phyloP scores from a whole-genome alignment of 2,329 filamentous ascomycete genomes.

The Exophiala sp. region DNA sequence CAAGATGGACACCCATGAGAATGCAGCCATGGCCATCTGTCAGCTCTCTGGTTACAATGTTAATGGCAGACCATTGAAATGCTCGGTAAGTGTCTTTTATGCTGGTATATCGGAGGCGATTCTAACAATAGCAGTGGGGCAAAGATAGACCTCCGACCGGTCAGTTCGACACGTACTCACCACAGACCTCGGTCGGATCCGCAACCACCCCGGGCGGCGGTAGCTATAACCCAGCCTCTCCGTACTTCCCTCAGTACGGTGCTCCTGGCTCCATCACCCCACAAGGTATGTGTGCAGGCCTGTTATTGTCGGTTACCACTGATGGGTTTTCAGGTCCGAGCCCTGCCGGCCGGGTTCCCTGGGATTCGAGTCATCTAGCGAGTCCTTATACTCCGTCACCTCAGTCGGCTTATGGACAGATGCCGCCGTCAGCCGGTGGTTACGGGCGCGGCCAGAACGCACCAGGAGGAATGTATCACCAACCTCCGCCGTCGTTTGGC shows the following conservation, averaged over 20 bases:
- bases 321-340: slow-evolving; percentile 43
- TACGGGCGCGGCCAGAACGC: slow-evolving; percentile 65
- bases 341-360: slow-evolving; percentile 51
- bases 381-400: slow-evolving; percentile 46
- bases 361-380: slow-evolving; percentile 46
- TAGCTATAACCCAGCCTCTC: slow-evolving; percentile 68
- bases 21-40: slow-evolving; percentile 96
- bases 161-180: slow-evolving; percentile 75
- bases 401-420: slow-evolving; percentile 53
- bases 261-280: slow-evolving; percentile 56
- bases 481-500: slow-evolving; percentile 18
- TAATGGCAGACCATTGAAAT: slow-evolving; percentile 93
- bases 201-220: slow-evolving; percentile 62
- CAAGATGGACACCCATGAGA: slow-evolving; percentile 98
- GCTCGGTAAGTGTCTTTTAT: slow-evolving; percentile 68
- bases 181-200: slow-evolving; percentile 67
- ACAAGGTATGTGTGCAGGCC: slow-evolving; percentile 31
- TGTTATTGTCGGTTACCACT: slow-evolving; percentile 26
- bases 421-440: slow-evolving; percentile 67
- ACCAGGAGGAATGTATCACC: slow-evolving; percentile 21
- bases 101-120: slow-evolving; percentile 19
- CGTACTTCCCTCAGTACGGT: slow-evolving; percentile 91
- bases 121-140: slow-evolving; percentile 67
- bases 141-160: slow-evolving; percentile 92
- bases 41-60: slow-evolving; percentile 97